phyloP scores from a whole-genome alignment of 2,329 filamentous ascomycete species.

The Leptographium procerum region DNA sequence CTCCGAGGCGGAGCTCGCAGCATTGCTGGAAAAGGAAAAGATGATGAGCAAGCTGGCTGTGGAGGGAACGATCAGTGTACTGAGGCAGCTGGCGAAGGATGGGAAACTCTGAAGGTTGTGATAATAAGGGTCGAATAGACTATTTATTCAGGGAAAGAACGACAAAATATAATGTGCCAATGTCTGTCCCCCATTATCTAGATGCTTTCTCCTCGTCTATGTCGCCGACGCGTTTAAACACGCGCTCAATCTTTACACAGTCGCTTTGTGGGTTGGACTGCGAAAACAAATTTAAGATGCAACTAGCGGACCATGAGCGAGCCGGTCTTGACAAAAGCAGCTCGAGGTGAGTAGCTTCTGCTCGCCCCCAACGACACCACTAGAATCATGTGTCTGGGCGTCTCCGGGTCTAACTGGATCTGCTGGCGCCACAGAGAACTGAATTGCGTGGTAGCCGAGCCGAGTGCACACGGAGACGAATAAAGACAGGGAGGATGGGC shows the following conservation, averaged over 20 bases:
- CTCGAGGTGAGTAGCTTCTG: too few relatives aligned
- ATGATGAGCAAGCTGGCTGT: not conserved
- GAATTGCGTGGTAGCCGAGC: slow-evolving; percentile 32
- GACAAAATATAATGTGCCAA: not conserved
- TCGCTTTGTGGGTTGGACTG: too few relatives aligned
- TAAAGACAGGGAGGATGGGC: not conserved
- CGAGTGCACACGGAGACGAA: slow-evolving; percentile 21
- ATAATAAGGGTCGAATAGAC: too few relatives aligned
- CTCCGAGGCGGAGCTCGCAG: too few relatives aligned
- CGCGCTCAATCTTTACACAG: too few relatives aligned
- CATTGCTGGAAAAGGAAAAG: too few relatives aligned
- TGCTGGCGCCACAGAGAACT: slow-evolving; percentile 27
- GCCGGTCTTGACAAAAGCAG: slow-evolving; percentile 13
- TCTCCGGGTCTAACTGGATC: slow-evolving; percentile 17
- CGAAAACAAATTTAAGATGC: slow-evolving; percentile 1
- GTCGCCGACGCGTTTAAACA: not conserved
- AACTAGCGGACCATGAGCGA: slow-evolving; percentile 11
- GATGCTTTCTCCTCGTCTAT: not conserved
- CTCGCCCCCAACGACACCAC: slow-evolving; percentile 27
- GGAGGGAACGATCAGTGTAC: not conserved
- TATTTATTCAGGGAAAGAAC: not conserved
- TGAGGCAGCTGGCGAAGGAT: not conserved
- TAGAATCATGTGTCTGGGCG: slow-evolving; percentile 22
- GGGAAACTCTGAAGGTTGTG: not conserved
- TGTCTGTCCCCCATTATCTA: too few relatives aligned